Evolutionary conservation across 495 filamentous ascomycete species (phyloP).

Genomic region (Trichodelitschia bisporula): DNA sequence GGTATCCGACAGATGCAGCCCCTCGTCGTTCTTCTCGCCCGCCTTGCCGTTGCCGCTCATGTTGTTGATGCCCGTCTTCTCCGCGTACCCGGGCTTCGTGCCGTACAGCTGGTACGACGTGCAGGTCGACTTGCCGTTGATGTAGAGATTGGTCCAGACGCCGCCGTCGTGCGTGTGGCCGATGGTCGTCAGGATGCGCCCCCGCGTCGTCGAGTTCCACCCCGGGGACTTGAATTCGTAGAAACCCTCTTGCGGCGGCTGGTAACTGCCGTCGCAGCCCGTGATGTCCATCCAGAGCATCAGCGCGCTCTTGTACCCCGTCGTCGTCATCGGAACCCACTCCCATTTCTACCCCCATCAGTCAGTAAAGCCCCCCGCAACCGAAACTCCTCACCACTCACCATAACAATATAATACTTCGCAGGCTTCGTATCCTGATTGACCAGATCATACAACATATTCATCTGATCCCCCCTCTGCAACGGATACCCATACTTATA

Average conservation of each 20-base stretch:
- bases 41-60: too few relatives aligned
- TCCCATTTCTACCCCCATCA: too few relatives aligned
- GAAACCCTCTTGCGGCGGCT: background rate
- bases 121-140: background rate
- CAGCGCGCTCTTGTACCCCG: background rate
- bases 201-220: background rate
- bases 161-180: background rate
- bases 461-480: background rate
- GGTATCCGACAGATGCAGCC: too few relatives aligned
- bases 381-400: too few relatives aligned
- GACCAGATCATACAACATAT: background rate
- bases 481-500: background rate
- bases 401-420: background rate
- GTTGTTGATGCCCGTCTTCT: too few relatives aligned
- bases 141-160: background rate
- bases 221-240: background rate
- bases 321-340: background rate
- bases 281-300: background rate
- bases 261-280: background rate
- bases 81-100: background rate
- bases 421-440: background rate
- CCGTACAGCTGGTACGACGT: background rate
- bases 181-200: background rate
- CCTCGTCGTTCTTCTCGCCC: too few relatives aligned
- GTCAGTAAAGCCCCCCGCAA: too few relatives aligned